Evolutionary conservation across 2,329 filamentous ascomycete species (phyloP).

Genomic region (Fusarium pseudonygamai): DNA sequence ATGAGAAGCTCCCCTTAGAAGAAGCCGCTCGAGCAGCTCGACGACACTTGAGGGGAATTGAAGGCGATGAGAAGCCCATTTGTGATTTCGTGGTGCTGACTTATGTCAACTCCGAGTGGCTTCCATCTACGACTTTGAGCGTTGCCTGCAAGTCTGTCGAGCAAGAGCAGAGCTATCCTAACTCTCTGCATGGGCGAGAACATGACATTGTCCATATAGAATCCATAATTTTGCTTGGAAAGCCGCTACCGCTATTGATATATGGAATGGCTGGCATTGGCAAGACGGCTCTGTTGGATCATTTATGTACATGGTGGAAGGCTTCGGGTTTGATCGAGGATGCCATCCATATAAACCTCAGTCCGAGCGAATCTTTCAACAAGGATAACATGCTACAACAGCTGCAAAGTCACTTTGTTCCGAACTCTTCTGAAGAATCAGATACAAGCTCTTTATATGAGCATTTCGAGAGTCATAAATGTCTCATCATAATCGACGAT

Average conservation of each 20-base stretch:
- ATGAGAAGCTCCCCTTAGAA: neutral
- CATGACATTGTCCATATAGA: neutral
- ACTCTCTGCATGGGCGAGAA: neutral
- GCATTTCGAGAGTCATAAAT: neutral
- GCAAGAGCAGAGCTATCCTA: neutral
- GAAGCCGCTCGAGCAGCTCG: neutral
- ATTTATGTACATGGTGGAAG: neutral
- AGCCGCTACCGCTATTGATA: neutral
- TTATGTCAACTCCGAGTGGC: neutral
- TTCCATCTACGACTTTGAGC: fast-evolving
- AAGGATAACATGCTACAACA: neutral
- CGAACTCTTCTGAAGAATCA: neutral
- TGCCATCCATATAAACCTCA: neutral
- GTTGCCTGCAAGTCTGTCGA: neutral
- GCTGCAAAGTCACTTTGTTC: neutral
- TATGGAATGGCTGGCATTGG: neutral
- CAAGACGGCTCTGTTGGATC: neutral
- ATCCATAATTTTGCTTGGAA: neutral
- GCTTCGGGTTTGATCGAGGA: neutral
- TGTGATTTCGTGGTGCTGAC: neutral
- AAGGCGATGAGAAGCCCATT: neutral
- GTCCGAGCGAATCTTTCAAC: neutral
- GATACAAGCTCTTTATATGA: neutral
- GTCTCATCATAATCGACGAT: neutral
- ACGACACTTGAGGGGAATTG: neutral